Percentiles rank a stretch among this genome's conserved stretches.
phyloP scores from a whole-genome alignment of 768 basidiomycete species.

The Calocybe indica region DNA sequence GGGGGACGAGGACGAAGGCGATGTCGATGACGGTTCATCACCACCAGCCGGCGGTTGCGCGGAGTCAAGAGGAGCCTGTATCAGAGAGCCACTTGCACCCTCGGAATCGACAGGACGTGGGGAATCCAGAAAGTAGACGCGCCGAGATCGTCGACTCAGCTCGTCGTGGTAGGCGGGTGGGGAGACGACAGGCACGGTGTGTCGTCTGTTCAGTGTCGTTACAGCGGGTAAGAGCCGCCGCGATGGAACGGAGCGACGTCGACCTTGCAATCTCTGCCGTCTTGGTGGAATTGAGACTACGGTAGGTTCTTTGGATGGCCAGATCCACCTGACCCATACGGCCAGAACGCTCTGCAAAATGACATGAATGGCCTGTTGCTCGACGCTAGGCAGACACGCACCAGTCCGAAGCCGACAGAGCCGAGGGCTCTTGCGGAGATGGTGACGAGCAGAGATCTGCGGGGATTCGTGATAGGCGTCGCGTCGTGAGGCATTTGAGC shows the following conservation, averaged over 20 bases:
- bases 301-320: conserved; percentile 15
- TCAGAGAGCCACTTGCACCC: not conserved
- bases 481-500: conserved; percentile 1
- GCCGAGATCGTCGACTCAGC: conserved; percentile 9
- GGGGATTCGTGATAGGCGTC: conserved; percentile 3
- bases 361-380: conserved; percentile 4
- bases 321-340: conserved; percentile 36
- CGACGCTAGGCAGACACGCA: conserved; percentile 13
- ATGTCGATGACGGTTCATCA: conserved; percentile 2
- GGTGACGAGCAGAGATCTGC: conserved; percentile 11
- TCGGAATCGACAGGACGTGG: not conserved
- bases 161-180: not conserved
- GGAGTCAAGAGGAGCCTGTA: not conserved
- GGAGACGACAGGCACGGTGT: no score
- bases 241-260: conserved; percentile 8
- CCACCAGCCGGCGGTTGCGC: not conserved
- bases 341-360: conserved; percentile 33
- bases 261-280: conserved; percentile 3
- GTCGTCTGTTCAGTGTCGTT: no score
- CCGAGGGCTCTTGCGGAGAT: conserved; percentile 18
- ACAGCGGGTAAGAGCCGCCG: not conserved
- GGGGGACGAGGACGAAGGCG: not conserved
- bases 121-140: conserved; percentile 27
- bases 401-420: conserved; percentile 31
- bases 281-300: not conserved